Evolutionary conservation across 176 grass and related monocot species (phyloP).

Genomic region (Luzula sylvatica): DNA sequence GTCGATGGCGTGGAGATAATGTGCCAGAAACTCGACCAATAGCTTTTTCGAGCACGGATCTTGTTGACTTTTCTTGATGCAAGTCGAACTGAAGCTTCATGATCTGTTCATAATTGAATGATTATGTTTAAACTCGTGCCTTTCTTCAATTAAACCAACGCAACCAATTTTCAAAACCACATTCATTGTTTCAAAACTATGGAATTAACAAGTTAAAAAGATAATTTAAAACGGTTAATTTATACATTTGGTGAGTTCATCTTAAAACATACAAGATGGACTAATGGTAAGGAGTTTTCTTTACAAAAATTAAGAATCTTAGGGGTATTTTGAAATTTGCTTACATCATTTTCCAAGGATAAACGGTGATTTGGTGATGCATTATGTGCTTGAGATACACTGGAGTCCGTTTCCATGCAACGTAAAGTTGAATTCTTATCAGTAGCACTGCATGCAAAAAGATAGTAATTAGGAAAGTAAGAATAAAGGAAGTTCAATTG

Average conservation of each 20-base stretch:
- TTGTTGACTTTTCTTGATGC: conserved; percentile 80
- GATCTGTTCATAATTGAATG: conserved; percentile 35
- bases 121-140: conserved; percentile 8
- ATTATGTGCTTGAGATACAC: conserved; percentile 30
- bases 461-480: too few species aligned
- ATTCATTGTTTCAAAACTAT: too few species aligned
- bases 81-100: conserved; percentile 71
- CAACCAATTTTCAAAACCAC: too few species aligned
- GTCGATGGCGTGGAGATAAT: conserved; percentile 70
- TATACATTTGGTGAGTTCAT: too few species aligned
- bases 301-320: too few species aligned
- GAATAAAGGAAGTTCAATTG: too few species aligned
- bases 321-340: background rate
- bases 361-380: conserved; percentile 53
- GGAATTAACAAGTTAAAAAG: too few species aligned
- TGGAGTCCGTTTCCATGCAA: conserved; percentile 3
- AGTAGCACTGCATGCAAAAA: conserved; percentile 11
- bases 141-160: too few species aligned
- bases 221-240: too few species aligned
- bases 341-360: conserved; percentile 93
- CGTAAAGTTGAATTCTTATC: conserved; percentile 1
- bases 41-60: conserved; percentile 65
- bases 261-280: too few species aligned
- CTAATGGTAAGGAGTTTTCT: too few species aligned
- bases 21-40: conserved; percentile 85